Conservation (phyloP, 129 eudicot genomes). For the Arctium minus region DNA sequence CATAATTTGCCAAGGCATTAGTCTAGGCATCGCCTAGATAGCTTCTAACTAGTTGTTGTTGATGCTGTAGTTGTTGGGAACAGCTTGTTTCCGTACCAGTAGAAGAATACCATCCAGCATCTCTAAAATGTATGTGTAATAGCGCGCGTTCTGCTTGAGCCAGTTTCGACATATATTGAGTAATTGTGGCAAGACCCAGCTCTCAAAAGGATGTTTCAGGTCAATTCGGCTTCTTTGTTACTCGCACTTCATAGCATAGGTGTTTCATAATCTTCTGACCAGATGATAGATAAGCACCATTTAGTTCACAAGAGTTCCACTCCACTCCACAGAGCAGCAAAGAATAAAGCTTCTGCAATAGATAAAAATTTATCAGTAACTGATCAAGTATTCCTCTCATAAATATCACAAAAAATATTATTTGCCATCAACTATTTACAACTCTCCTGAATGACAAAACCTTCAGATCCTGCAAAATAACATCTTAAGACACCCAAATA, state of each 20-base stretch:
- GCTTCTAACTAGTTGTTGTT: no score
- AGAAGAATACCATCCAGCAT: not conserved
- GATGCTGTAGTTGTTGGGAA: not conserved
- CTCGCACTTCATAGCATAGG: not conserved
- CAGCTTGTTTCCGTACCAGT: not conserved
- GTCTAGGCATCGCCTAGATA: no score
- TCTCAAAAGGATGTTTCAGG: not conserved
- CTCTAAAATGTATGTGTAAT: not conserved
- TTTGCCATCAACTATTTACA: conserved; percentile 19
- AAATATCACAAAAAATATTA: conserved; percentile 14
- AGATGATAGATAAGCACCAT: conserved; percentile 5
- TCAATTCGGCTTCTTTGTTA: not conserved
- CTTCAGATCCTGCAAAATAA: conserved; percentile 62
- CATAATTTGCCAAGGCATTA: no score
- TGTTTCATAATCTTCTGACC: not conserved
- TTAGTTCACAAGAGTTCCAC: not conserved
- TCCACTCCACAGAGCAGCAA: not conserved
- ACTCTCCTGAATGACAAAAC: conserved; percentile 47
- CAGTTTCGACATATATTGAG: not conserved
- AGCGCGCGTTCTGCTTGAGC: not conserved
- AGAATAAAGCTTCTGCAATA: conserved; percentile 12
- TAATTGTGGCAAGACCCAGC: not conserved
- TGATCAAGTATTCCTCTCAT: not conserved
- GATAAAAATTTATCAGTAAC: not conserved
- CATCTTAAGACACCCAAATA: conserved; percentile 20